Evolutionary conservation across 306 rosid species (phyloP).

Genomic region (Cyamopsis tetragonoloba): DNA sequence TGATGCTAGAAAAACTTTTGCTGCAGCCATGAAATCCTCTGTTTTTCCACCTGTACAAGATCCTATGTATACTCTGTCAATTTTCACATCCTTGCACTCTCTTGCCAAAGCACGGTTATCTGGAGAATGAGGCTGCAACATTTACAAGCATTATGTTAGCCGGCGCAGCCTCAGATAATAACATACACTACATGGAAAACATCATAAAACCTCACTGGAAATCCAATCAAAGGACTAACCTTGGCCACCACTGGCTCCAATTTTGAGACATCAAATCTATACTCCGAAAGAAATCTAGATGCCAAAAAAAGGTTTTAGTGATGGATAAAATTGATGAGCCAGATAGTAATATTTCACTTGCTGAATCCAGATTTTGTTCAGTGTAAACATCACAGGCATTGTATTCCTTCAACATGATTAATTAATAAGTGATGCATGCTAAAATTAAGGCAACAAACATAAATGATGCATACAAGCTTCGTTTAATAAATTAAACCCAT

Average conservation of each 20-base stretch:
- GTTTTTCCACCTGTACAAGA: conserved; percentile 97
- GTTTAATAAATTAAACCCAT: background rate
- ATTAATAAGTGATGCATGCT: background rate
- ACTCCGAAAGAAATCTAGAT: conserved; percentile 70
- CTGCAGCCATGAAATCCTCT: conserved; percentile 83
- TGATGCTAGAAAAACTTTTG: conserved; percentile 75
- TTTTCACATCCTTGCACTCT: conserved; percentile 94
- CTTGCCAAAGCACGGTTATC: conserved; percentile 95
- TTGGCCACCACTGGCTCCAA: conserved; percentile 88
- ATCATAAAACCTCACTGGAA: background rate
- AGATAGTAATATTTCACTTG: background rate
- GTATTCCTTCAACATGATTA: background rate
- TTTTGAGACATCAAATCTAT: conserved; percentile 79
- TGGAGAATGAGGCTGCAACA: conserved; percentile 94
- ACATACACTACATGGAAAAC: background rate
- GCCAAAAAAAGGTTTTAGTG: conserved; percentile 17
- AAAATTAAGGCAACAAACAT: background rate
- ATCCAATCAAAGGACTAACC: conserved; percentile 42
- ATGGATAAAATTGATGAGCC: conserved; percentile 2
- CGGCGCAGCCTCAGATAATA: background rate
- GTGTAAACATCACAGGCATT: background rate
- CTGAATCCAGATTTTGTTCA: conserved; percentile 7
- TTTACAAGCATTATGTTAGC: conserved; percentile 12
- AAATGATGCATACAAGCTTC: background rate
- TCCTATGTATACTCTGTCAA: conserved; percentile 86